Conservation (phyloP, 78 protist species). For the Emiliania huxleyi region DNA sequence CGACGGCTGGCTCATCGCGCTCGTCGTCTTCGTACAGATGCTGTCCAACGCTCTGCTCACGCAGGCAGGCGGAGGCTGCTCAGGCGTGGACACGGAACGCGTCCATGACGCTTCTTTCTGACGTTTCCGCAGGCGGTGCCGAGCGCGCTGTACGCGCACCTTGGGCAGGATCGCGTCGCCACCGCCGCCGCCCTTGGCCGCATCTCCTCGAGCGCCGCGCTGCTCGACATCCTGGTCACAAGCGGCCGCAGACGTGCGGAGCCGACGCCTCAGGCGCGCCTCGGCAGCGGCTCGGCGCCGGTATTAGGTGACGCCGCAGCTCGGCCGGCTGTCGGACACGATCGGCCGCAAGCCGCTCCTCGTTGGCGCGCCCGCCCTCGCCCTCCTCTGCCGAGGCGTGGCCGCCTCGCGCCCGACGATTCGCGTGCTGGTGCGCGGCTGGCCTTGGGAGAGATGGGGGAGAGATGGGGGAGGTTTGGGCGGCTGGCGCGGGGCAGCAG, state of each 20-base stretch:
- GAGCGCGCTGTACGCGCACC: not conserved
- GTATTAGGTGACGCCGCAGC: too few relatives aligned
- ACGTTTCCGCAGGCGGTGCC: constrained; percentile 6
- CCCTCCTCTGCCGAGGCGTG: not conserved
- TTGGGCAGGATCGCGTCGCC: not conserved
- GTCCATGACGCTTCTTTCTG: too few relatives aligned
- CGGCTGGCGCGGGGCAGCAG: too few relatives aligned
- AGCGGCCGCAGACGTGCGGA: too few relatives aligned
- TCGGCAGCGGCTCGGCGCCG: too few relatives aligned
- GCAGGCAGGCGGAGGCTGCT: too few relatives aligned
- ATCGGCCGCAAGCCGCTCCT: constrained; percentile 10
- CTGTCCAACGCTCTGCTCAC: not conserved
- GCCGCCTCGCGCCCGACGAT: not conserved
- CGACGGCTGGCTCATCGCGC: not conserved
- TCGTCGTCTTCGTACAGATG: not conserved
- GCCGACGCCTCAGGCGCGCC: too few relatives aligned
- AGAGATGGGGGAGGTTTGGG: too few relatives aligned
- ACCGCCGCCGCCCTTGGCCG: not conserved
- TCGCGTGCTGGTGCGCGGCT: not conserved
- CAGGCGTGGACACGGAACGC: too few relatives aligned
- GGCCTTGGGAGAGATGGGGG: too few relatives aligned
- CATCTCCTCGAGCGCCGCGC: not conserved
- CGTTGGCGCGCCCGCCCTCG: not conserved
- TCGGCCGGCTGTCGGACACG: constrained; percentile 6
- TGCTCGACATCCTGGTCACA: not conserved